These are phyloP conservation scores for Monosporascus sp. DNA, from an alignment of 2,329 filamentous ascomycete genomes.

Conservation along the genomic window DNA sequence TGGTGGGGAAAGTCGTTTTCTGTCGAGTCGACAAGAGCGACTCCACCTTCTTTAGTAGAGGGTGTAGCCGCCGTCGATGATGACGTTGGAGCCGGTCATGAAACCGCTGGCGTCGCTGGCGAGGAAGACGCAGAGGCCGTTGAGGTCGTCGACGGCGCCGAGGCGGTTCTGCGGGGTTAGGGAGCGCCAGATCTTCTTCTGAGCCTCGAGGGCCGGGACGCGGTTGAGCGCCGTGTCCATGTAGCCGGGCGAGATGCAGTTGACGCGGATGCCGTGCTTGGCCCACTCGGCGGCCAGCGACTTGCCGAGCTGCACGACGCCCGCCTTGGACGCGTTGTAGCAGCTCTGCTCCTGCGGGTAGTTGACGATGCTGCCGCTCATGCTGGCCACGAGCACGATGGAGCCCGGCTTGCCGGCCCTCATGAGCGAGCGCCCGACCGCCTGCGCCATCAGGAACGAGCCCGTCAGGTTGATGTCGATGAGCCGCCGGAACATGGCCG, in stretches of 20 bases:
- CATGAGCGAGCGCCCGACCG: slow-evolving; percentile 70
- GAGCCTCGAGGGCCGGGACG: slow-evolving; percentile 69
- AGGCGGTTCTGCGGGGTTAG: slow-evolving; percentile 70
- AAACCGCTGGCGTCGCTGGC: slow-evolving; percentile 67
- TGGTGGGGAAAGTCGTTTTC: too few species aligned
- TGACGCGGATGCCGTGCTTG: slow-evolving; percentile 73
- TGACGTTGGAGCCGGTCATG: slow-evolving; percentile 72
- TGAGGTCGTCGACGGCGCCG: slow-evolving; percentile 69
- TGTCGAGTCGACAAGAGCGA: too few species aligned
- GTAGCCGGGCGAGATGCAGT: slow-evolving; percentile 80
- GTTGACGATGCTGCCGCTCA: slow-evolving; percentile 82
- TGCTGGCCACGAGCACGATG: slow-evolving; percentile 72
- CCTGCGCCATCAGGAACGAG: slow-evolving; percentile 70
- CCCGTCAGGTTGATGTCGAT: slow-evolving; percentile 81
- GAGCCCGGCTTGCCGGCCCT: slow-evolving; percentile 63
- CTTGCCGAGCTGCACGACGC: slow-evolving; percentile 72
- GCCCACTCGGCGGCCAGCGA: slow-evolving; percentile 82
- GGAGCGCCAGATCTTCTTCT: slow-evolving; percentile 76
- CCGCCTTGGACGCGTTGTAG: slow-evolving; percentile 82
- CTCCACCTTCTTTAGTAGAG: slow-evolving; percentile 41
- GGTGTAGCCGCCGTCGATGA: slow-evolving; percentile 67
- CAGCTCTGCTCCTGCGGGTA: slow-evolving; percentile 78
- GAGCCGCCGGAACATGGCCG: slow-evolving; percentile 69
- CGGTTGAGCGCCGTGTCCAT: slow-evolving; percentile 82
- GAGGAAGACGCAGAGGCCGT: slow-evolving; percentile 71